A percentile compares a stretch with the other conserved stretches of the same genome.
Evolutionary conservation across 2,329 filamentous ascomycete genomes (phyloP).

Genomic region (Sporothrix pseudoabietina): DNA sequence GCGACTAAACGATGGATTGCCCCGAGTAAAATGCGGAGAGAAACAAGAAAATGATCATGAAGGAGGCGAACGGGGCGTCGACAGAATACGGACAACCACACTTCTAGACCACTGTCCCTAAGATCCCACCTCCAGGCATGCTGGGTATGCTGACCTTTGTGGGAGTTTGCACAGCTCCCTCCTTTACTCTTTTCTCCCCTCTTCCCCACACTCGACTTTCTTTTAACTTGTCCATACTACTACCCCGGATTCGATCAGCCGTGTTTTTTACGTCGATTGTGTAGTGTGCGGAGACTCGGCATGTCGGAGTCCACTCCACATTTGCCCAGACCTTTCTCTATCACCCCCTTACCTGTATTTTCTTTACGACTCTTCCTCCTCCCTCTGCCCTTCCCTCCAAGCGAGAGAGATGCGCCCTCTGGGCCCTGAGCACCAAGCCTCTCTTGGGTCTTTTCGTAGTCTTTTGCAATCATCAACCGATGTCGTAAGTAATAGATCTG

Average conservation of each 20-base stretch:
- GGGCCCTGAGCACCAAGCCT: not conserved
- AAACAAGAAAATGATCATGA: not conserved
- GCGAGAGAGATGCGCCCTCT: not conserved
- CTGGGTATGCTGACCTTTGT: not conserved
- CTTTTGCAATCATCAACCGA: not conserved
- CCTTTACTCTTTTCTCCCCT: not conserved
- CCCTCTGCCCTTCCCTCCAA: no score
- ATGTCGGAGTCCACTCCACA: not conserved
- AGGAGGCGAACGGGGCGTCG: not conserved
- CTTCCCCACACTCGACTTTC: not conserved
- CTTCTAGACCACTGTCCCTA: no score
- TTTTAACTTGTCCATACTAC: not conserved
- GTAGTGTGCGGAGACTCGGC: not conserved
- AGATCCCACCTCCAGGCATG: not conserved
- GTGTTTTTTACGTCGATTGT: not conserved
- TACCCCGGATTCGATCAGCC: conserved; percentile 2
- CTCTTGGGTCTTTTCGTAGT: no score
- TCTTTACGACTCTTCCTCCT: not conserved
- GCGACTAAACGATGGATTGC: not conserved
- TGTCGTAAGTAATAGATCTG: not conserved
- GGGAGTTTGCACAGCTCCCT: not conserved
- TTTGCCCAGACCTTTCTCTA: not conserved
- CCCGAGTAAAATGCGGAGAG: not conserved
- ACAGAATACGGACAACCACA: not conserved
- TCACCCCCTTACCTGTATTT: not conserved